Base-by-base conservation (phyloP, 768 basidiomycete genomes). In the Mycena polygramma region DNA sequence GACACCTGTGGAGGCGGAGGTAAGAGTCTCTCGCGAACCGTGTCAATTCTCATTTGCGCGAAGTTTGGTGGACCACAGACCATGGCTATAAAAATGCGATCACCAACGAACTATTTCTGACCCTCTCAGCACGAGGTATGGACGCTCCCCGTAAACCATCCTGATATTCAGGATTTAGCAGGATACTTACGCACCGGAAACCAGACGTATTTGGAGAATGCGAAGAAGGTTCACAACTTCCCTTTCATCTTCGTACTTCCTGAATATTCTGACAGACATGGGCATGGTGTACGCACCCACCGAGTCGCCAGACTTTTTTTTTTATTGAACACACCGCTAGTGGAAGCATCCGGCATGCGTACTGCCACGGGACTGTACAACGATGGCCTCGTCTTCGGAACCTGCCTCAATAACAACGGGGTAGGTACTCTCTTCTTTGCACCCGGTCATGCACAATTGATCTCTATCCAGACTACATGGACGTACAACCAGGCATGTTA, bases 41-140 rank as follows among this genome's bases (percentile, higher is more conserved):
- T 37, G 22, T 22, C 48, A 7, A 10, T 57, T n/a, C 22, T 45
- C 51, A 22, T n/a, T 13, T 19, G 2, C n/a, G 24, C 30, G 2
- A 51, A 82, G 82, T 83, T 35, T 82, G 83, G 81, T 84, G 82
- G 83, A 80, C 82, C 22, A 77, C 74, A n/a, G 82, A 68, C 36
- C 80, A 79, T 66, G 76, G 71, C 0, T 83, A 83, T 76, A 84
- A 84, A 75, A 83, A 83, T 49, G 81, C 82, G 10, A 81, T 84
- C 69, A 84, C 83, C 26, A 83, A 84, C 54, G 77, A 83, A 66
- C 72, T 83, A 7, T 84, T 82, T 73, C 71, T 83, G 48, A 59
- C 65, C 9, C 65, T 66, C 37, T 66, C 65, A 20, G 65, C 57
- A 4, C 55, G 65, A 58, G 65, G 65, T 66, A n/a, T 0, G 24